Evolutionary conservation across 768 basidiomycete species (phyloP).

Genomic region (Agrocybe chaxingu): DNA sequence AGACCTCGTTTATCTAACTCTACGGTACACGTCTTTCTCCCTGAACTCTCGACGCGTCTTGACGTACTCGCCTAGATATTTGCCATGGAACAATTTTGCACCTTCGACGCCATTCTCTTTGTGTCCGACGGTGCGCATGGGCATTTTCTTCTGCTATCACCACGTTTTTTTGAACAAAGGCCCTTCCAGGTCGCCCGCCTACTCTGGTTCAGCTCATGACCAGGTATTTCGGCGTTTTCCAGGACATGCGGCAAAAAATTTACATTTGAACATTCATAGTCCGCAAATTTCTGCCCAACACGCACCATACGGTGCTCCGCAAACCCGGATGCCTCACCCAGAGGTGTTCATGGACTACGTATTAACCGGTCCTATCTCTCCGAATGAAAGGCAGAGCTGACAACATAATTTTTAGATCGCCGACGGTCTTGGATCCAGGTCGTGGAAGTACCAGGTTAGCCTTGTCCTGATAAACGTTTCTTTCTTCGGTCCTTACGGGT

Average conservation of each 20-base stretch:
- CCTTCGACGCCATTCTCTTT: conserved; percentile 73
- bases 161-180: not conserved
- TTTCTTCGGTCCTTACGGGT: conserved; percentile 7
- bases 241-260: not conserved
- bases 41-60: not conserved
- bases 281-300: conserved; percentile 41
- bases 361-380: conserved; percentile 10
- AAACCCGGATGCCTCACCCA: conserved; percentile 73
- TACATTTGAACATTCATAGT: conserved; percentile 19
- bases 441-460: conserved; percentile 72
- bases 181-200: conserved; percentile 55
- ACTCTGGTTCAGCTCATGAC: conserved; percentile 74
- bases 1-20: not conserved
- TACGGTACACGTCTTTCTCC: not conserved
- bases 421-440: conserved; percentile 61
- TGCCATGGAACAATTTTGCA: conserved; percentile 59
- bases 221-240: conserved; percentile 38
- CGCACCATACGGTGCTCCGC: conserved; percentile 39
- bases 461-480: conserved; percentile 8
- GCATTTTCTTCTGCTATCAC: not conserved
- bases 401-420: conserved; percentile 46
- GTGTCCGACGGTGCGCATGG: conserved; percentile 57
- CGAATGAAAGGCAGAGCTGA: conserved; percentile 5
- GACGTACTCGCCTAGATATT: not conserved
- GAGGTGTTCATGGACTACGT: conserved; percentile 84